Percentiles rank a stretch among this genome's conserved stretches.
Conservation (phyloP, 345 rosid species). For the Bruguiera gymnorhiza region DNA sequence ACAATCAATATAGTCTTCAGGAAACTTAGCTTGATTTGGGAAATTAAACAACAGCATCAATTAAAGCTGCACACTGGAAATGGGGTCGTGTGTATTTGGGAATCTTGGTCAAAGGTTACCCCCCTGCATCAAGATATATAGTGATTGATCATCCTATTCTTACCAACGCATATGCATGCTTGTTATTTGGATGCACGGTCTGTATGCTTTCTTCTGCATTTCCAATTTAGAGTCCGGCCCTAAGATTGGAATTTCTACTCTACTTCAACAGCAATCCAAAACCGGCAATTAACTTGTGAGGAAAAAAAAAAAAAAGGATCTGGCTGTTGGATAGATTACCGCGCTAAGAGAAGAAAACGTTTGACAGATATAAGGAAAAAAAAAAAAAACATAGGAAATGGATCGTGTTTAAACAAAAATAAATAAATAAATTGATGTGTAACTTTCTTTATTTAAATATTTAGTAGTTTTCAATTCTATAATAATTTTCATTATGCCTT, state of each 20-base stretch:
- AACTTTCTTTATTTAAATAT: too few species aligned
- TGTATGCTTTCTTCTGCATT: conserved; percentile 8
- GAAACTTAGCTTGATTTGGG: conserved; percentile 40
- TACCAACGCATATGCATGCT: neutral
- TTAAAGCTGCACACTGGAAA: conserved; percentile 34
- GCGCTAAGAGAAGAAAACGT: too few species aligned
- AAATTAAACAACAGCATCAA: conserved; percentile 29
- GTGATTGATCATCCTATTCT: conserved; percentile 37
- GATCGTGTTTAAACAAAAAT: too few species aligned
- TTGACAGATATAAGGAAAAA: too few species aligned
- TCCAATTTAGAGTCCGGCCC: neutral
- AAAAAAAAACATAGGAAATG: too few species aligned
- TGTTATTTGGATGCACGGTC: neutral
- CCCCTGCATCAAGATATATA: conserved; percentile 19
- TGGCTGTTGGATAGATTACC: too few species aligned
- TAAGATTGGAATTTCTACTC: neutral
- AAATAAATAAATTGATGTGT: too few species aligned
- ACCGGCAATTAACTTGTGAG: too few species aligned
- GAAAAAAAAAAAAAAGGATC: too few species aligned
- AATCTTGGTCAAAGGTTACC: conserved; percentile 36
- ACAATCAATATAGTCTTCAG: conserved; percentile 15
- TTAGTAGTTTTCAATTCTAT: too few species aligned
- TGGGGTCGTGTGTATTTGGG: conserved; percentile 35
- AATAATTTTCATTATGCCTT: too few species aligned
- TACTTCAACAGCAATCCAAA: conserved; percentile 4